A percentile compares a stretch with the other conserved stretches of the same genome.
phyloP scores from a whole-genome alignment of 352 stramenopile genomes.

The Pythium periplocum region DNA sequence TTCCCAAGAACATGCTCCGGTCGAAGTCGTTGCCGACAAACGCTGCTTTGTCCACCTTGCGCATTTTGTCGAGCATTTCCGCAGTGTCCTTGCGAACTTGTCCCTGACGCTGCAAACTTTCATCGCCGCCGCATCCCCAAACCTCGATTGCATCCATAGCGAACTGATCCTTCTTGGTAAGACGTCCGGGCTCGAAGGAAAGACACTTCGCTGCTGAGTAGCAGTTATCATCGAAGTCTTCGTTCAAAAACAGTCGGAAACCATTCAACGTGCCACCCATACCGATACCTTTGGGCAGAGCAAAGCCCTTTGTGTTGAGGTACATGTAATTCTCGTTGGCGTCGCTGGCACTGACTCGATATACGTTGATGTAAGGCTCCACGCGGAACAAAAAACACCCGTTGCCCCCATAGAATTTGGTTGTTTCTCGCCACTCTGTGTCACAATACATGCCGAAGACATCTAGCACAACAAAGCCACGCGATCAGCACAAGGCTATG shows the following conservation, averaged over 20 bases:
- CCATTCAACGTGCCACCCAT: slow-evolving; percentile 72
- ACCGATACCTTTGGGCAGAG: slow-evolving; percentile 64
- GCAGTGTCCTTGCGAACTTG: slow-evolving; percentile 67
- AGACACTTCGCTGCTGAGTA: slow-evolving; percentile 71
- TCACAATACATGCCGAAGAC: slow-evolving; percentile 87
- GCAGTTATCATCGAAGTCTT: slow-evolving; percentile 82
- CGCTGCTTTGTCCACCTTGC: slow-evolving; percentile 85
- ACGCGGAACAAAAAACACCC: slow-evolving; percentile 78
- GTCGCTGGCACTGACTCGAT: slow-evolving; percentile 37
- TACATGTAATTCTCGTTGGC: slow-evolving; percentile 78
- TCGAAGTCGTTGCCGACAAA: slow-evolving; percentile 83
- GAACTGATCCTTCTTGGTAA: slow-evolving; percentile 62
- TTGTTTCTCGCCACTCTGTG: slow-evolving; percentile 82
- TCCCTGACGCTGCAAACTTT: slow-evolving; percentile 44
- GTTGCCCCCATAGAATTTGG: slow-evolving; percentile 72
- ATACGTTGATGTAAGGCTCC: slow-evolving; percentile 55
- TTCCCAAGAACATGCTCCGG: slow-evolving; percentile 72
- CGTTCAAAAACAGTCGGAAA: slow-evolving; percentile 75
- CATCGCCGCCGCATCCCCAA: slow-evolving; percentile 71
- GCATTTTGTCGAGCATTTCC: slow-evolving; percentile 76
- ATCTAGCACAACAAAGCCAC: slow-evolving; percentile 20
- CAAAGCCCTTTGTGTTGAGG: slow-evolving; percentile 80
- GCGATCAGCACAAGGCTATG: neutral
- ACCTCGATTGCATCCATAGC: slow-evolving; percentile 66
- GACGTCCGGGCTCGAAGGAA: slow-evolving; percentile 58